Evolutionary conservation across 257 asterid genomes (phyloP).

Genomic region (Perilla frutescens): DNA sequence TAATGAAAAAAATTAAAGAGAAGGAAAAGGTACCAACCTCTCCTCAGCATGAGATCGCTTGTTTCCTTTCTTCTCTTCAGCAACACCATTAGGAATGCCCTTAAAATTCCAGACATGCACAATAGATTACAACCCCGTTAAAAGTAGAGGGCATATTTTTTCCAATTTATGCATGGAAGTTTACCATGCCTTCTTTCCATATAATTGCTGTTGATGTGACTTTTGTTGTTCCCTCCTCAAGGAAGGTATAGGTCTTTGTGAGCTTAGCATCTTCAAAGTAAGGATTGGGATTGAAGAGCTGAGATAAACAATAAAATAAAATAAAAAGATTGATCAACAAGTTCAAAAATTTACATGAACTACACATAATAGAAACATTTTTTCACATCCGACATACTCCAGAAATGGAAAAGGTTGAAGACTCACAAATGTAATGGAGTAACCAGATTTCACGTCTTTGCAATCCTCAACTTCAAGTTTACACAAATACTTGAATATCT

Average conservation of each 20-base stretch:
- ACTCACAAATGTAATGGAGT: conserved; percentile 86
- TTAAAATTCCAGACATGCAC: conserved; percentile 47
- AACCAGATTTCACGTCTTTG: conserved; percentile 94
- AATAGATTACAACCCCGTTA: conserved; percentile 28
- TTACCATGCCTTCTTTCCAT: conserved; percentile 96
- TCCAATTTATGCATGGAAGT: conserved; percentile 33
- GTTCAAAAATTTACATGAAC: conserved; percentile 14
- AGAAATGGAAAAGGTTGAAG: conserved; percentile 18
- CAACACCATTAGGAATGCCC: conserved; percentile 77
- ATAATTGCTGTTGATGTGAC: conserved; percentile 80
- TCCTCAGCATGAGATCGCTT: conserved; percentile 79
- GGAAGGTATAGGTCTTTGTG: conserved; percentile 81
- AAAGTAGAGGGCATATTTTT: neutral
- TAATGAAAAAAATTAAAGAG: neutral
- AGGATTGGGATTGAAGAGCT: conserved; percentile 86
- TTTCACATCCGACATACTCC: neutral
- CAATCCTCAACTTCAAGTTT: conserved; percentile 91
- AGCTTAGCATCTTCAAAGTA: conserved; percentile 81
- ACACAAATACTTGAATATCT: conserved; percentile 84
- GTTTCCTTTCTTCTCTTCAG: conserved; percentile 82
- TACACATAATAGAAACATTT: conserved; percentile 6
- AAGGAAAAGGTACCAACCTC: conserved; percentile 55
- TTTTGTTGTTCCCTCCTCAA: conserved; percentile 82
- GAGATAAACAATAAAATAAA: neutral
- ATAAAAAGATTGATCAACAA: conserved; percentile 27